Percentiles rank a stretch among this genome's conserved stretches.
These are phyloP conservation scores for Marasmius sp. DNA, from an alignment of 1,284 basidiomycete genomes.

Conservation along the genomic window DNA sequence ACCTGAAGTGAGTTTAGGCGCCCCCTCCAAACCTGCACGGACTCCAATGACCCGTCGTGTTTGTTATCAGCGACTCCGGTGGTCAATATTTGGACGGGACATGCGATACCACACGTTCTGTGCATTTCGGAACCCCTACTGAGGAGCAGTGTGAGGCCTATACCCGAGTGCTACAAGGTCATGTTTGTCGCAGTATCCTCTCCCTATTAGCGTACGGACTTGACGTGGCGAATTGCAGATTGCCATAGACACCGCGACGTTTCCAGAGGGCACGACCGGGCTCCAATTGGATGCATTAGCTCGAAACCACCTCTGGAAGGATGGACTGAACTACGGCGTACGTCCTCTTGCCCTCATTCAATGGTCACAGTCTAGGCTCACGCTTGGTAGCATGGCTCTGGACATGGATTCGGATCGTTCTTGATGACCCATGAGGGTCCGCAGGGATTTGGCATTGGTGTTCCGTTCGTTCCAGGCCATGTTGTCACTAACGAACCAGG, in stretches of 20 bases:
- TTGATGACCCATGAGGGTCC: conserved; percentile 78
- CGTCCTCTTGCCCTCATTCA: conserved; percentile 26
- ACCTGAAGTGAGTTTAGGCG: conserved; percentile 72
- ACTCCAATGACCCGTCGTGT: not conserved
- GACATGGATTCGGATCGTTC: conserved; percentile 81
- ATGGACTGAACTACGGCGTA: conserved; percentile 81
- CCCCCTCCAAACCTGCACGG: not conserved
- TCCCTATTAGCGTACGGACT: not conserved
- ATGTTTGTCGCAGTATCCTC: conserved; percentile 47
- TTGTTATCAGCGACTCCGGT: conserved; percentile 71
- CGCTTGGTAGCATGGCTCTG: conserved; percentile 69
- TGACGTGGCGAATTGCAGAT: conserved; percentile 50
- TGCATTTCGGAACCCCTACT: conserved; percentile 85
- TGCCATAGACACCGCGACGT: conserved; percentile 84
- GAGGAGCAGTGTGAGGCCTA: conserved; percentile 85
- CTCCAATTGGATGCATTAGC: conserved; percentile 82
- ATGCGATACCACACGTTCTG: conserved; percentile 89
- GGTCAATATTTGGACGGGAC: conserved; percentile 90
- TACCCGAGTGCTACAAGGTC: conserved; percentile 93
- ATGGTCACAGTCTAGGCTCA: conserved; percentile 14
- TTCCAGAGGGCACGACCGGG: conserved; percentile 86
- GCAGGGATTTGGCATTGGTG: conserved; percentile 65
- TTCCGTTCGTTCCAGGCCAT: conserved; percentile 75
- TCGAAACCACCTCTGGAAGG: conserved; percentile 83
- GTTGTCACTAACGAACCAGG: conserved; percentile 89